These are phyloP conservation scores for Spathaspora arborariae DNA, from an alignment of 805 yeast species.

Conservation along the genomic window DNA sequence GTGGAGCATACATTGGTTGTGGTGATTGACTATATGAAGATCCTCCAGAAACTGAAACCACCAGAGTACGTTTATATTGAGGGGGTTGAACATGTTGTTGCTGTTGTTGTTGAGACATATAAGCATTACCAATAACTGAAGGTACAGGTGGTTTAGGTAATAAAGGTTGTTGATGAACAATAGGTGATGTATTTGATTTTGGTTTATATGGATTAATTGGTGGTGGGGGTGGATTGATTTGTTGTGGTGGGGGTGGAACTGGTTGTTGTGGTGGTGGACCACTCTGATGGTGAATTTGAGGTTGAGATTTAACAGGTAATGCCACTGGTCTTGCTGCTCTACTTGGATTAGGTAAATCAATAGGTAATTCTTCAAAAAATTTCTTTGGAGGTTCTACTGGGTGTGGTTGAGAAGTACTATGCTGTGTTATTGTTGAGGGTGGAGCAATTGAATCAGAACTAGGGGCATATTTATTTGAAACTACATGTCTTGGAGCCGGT, in stretches of 20 bases:
- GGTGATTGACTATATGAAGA: conserved; percentile 1
- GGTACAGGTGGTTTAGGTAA: conserved; percentile 7
- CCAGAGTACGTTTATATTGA: background rate
- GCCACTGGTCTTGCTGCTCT: conserved; percentile 24
- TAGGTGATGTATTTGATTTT: conserved; percentile 10
- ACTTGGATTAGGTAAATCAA: conserved; percentile 23
- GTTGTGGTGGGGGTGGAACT: conserved; percentile 19
- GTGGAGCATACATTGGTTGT: conserved; percentile 5
- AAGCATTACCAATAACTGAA: background rate
- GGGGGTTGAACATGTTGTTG: conserved; percentile 6
- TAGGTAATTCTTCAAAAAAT: conserved; percentile 60
- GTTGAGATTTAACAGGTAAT: conserved; percentile 16
- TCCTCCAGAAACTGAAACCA: background rate
- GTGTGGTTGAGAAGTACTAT: background rate
- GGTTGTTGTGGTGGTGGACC: too few relatives aligned
- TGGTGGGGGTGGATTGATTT: conserved; percentile 13
- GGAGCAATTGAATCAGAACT: background rate
- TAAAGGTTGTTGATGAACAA: conserved; percentile 7
- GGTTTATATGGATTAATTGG: conserved; percentile 28
- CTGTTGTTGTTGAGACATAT: background rate
- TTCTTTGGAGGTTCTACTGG: conserved; percentile 22
- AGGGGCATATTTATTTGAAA: conserved; percentile 19
- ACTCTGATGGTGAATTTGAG: conserved; percentile 18
- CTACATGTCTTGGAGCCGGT: conserved; percentile 32
- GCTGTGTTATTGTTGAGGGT: conserved; percentile 4